Base-by-base conservation (phyloP, 139 green algal genomes). In the Pycnococcus provasolii region DNA sequence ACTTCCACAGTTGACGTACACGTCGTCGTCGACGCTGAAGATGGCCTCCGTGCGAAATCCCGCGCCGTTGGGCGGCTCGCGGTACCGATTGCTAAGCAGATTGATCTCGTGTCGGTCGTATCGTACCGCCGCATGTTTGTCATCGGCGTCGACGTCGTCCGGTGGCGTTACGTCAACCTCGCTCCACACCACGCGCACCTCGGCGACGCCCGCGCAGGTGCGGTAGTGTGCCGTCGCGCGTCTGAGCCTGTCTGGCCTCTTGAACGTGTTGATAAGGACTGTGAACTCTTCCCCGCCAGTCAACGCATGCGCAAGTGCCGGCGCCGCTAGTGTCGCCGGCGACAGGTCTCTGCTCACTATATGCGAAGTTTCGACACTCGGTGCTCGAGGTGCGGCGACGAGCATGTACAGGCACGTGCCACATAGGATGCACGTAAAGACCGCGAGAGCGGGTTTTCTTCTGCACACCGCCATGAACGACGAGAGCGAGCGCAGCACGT, bases 11-110 rank as follows among this genome's bases (percentile, higher is more conserved):
- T 78, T 65, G 1, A 80, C 39, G 3, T 76, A 15, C 11, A 88
- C 73, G 67, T 88, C 82, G 63, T 88, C 82, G 51, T 88, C 82
- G 39, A 88, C 71, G 66, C 65, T 80, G 58, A 88, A 74, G 6
- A 88, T 71, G 3, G 74, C 82, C 64, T 81, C 74, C 3, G 82
- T 88, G 8, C 66, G 64, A 1, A 83, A 48, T 71, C 60, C 26
- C 26, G 26, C 26, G 26, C 26, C 79, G 3, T 73, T 48, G 11
- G 79, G 15, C 42, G 78, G 75, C 13, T 68, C 62, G 47, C 57
- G 60, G 65, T 80, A 83, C 45, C 77, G 65, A 55, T 76, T 78
- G 60, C 78, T 83, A n/a, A 83, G 45, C 26, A 26, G 26, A 68
- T 68, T 9, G 59, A 65, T 4, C 59, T 79, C 42, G 70, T 72